Percentiles rank a stretch among this genome's conserved stretches.
These are phyloP conservation scores for Neurospora terricola DNA, from an alignment of 495 filamentous ascomycete species.

Conservation along the genomic window DNA sequence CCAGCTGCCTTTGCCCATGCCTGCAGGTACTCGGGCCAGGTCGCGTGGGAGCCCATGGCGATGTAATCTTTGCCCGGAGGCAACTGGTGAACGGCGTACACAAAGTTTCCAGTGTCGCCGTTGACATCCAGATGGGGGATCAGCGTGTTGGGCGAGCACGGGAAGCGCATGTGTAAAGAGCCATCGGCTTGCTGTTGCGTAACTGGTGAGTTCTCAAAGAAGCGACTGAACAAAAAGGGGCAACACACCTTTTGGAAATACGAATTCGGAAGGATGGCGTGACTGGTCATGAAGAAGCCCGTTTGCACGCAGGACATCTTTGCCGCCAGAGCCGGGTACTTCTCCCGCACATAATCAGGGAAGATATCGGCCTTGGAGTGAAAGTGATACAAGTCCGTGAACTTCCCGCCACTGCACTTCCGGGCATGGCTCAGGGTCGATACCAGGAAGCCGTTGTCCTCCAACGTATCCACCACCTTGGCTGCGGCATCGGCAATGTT, in stretches of 20 bases:
- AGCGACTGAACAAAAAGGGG: background rate
- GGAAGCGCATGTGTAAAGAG: slow-evolving; percentile 30
- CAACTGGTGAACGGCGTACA: slow-evolving; percentile 34
- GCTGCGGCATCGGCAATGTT: slow-evolving; percentile 47
- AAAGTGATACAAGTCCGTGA: slow-evolving; percentile 32
- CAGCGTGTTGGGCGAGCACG: slow-evolving; percentile 15
- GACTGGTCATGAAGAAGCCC: slow-evolving; percentile 33
- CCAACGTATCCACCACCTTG: slow-evolving; percentile 28
- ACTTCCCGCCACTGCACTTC: slow-evolving; percentile 28
- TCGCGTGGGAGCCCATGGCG: slow-evolving; percentile 25
- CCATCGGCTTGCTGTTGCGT: slow-evolving; percentile 18
- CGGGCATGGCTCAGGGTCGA: slow-evolving; percentile 30
- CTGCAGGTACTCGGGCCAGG: slow-evolving; percentile 24
- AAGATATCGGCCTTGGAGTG: slow-evolving; percentile 35
- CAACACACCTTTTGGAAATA: slow-evolving; percentile 28
- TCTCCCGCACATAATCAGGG: slow-evolving; percentile 27
- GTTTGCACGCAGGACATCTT: slow-evolving; percentile 40
- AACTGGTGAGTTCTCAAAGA: background rate
- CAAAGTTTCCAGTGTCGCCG: slow-evolving; percentile 30
- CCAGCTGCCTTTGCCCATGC: slow-evolving; percentile 23
- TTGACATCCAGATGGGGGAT: slow-evolving; percentile 32
- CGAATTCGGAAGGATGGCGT: slow-evolving; percentile 25
- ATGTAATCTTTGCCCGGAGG: slow-evolving; percentile 33
- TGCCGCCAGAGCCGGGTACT: slow-evolving; percentile 29
- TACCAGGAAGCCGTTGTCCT: slow-evolving; percentile 35